Evolutionary conservation across 306 rosid genomes (phyloP).

Genomic region (Cicer yamashitae): DNA sequence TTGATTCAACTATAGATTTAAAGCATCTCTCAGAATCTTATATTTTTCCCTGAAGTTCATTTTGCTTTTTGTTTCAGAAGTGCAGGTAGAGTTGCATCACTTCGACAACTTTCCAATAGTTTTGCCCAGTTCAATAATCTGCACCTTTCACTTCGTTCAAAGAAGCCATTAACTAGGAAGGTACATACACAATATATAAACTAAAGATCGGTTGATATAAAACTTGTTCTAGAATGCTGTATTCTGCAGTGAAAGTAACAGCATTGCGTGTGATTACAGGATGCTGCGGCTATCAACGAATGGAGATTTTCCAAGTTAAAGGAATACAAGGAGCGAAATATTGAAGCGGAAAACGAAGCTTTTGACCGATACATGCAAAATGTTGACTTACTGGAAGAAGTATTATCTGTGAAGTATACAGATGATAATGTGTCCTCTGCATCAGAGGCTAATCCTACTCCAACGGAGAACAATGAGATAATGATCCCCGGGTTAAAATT

Average conservation of each 20-base stretch:
- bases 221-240: conserved; percentile 23
- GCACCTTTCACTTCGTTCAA: conserved; percentile 73
- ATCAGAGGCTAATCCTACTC: conserved; percentile 47
- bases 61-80: conserved; percentile 63
- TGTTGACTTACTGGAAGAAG: conserved; percentile 76
- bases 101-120: conserved; percentile 84
- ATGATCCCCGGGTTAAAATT: conserved; percentile 64
- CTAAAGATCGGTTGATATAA: conserved; percentile 12
- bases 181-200: conserved; percentile 49
- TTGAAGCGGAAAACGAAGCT: conserved; percentile 87
- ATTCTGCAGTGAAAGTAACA: conserved; percentile 43
- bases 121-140: conserved; percentile 90
- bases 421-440: conserved; percentile 57
- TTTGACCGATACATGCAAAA: conserved; percentile 91
- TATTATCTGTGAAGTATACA: conserved; percentile 65
- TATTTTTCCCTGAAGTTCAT: conserved; percentile 16
- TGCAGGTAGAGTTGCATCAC: conserved; percentile 78
- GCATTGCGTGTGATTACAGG: conserved; percentile 64
- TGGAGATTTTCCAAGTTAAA: conserved; percentile 94
- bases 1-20: conserved; percentile 32
- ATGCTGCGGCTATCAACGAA: conserved; percentile 82
- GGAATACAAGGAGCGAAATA: conserved; percentile 71
- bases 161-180: conserved; percentile 90
- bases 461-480: conserved; percentile 55
- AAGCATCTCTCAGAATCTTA: conserved; percentile 27